Evolutionary conservation across 2,329 filamentous ascomycete genomes (phyloP), one percentile per base, ranked within the genome.

Genomic region (Venturia pyrina): DNA sequence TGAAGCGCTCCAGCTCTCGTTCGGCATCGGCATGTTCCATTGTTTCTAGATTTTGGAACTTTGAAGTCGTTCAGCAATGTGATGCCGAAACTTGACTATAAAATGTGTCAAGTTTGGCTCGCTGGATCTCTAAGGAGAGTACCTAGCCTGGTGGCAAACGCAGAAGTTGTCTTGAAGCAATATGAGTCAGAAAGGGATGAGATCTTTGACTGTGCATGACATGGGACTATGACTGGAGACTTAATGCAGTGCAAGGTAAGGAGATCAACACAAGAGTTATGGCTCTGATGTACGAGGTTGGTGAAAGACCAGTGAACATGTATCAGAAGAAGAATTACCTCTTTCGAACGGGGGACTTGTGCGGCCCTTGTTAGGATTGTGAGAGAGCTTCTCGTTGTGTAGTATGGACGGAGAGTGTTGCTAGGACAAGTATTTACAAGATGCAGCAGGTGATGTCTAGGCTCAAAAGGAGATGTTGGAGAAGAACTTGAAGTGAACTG

Each of bases 1-100:
- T 88, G 78, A 97, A 97, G 59, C 85, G 87, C 76, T 96, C 91
- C 67, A 97, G 85, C 76, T 96, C 92, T 63, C 87, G 78, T 70
- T 81, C 79, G 61, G 78, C 77, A 68, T 65, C 57, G 13, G 48
- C 32, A 34, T 57, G 28, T 11, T 59, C 48, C 63, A 65, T 65
- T 40, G 13, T 41, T 8, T 37, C 11, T 17, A 6, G 10, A 34
- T 50, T 28, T 11, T 8, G 44, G 5, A 48, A 11, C 5, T 48
- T n/a, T 48, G 5, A 40, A n/a, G n/a, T n/a, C n/a, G n/a, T n/a
- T n/a, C n/a, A n/a, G n/a, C n/a, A n/a, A n/a, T n/a, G n/a, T n/a
- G n/a, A n/a, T n/a, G n/a, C n/a, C n/a, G n/a, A n/a, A n/a, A n/a
- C n/a, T n/a, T n/a, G n/a, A n/a, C n/a, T n/a, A n/a, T 21, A 11